Conservation (phyloP, 345 rosid species). For the Turnera subulata region DNA sequence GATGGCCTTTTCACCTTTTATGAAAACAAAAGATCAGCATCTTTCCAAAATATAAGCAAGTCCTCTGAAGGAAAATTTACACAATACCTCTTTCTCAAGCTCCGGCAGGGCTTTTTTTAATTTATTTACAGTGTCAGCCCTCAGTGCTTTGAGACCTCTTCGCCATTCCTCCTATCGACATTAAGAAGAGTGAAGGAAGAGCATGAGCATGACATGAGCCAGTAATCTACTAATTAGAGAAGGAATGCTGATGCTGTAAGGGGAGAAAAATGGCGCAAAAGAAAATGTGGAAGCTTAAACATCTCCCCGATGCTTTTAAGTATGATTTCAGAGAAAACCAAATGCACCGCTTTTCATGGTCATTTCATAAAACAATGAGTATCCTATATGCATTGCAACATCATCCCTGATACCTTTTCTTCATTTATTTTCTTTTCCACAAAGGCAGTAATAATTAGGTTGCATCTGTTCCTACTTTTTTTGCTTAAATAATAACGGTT, state of each 20-base stretch:
- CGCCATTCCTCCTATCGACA: constrained; percentile 29
- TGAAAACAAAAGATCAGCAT: not conserved
- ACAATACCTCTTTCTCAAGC: constrained; percentile 31
- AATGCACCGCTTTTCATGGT: too few relatives aligned
- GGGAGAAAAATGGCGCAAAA: not conserved
- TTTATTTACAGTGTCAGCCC: constrained; percentile 30
- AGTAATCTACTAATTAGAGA: not conserved
- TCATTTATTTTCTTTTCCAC: too few relatives aligned
- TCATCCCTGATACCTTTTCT: too few relatives aligned
- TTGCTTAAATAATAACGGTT: too few relatives aligned
- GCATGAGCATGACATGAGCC: not conserved
- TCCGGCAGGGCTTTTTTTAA: constrained; percentile 30
- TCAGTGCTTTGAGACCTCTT: constrained; percentile 27
- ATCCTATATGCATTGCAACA: too few relatives aligned
- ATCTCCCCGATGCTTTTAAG: too few relatives aligned
- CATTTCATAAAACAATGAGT: too few relatives aligned
- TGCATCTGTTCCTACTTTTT: too few relatives aligned
- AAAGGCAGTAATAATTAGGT: too few relatives aligned
- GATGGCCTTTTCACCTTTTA: constrained; percentile 30
- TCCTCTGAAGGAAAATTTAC: too few relatives aligned
- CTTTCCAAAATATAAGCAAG: not conserved
- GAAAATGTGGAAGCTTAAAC: too few relatives aligned
- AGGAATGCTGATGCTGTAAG: not conserved
- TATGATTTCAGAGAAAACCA: too few relatives aligned
- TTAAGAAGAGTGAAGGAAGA: not conserved